Percentiles rank a stretch among this genome's conserved stretches.
phyloP scores from a whole-genome alignment of 1,284 basidiomycete genomes.

The Trichosporon sp. region DNA sequence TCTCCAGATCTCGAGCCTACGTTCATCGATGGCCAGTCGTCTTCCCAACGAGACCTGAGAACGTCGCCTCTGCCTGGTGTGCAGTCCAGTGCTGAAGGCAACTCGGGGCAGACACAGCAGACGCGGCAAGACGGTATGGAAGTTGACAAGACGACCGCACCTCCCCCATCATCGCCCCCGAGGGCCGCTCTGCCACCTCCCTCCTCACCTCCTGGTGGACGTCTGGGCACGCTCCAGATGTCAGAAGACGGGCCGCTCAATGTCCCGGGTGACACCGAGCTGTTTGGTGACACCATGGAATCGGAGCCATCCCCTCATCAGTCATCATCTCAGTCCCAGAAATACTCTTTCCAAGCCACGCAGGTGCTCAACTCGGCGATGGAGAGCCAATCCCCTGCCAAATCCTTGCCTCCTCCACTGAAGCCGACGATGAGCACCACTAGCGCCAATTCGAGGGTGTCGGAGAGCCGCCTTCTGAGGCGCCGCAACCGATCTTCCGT shows the following conservation, averaged over 20 bases:
- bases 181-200: not conserved
- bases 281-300: conserved; percentile 1
- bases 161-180: not conserved
- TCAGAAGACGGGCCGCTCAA: not conserved
- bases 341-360: not conserved
- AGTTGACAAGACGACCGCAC: not conserved
- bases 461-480: not conserved
- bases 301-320: not conserved
- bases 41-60: not conserved
- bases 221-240: not conserved
- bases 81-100: not conserved
- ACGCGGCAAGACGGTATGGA: not conserved
- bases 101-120: not conserved
- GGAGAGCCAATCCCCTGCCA: not conserved
- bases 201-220: not conserved
- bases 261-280: not conserved
- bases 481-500: not conserved
- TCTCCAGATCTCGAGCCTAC: not conserved
- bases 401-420: not conserved
- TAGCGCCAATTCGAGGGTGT: not conserved
- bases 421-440: not conserved
- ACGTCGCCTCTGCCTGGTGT: not conserved
- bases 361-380: not conserved
- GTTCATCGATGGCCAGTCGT: not conserved
- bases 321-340: not conserved